Base-by-base conservation (phyloP, 805 yeast genomes). In the Lipomyces sp. region DNA sequence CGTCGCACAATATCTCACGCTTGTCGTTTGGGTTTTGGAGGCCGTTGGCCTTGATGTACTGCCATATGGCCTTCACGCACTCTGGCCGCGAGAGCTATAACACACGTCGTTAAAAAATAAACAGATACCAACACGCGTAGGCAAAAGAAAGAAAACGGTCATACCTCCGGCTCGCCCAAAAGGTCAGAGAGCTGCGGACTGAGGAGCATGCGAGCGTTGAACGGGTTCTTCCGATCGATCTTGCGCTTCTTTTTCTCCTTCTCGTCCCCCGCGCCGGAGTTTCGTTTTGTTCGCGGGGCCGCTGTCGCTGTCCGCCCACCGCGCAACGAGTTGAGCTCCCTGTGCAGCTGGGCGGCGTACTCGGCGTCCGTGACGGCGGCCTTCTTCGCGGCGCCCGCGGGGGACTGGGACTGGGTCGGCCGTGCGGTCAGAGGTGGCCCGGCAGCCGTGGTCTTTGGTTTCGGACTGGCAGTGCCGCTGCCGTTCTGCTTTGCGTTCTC, bases 1-100 rank as follows among this genome's bases (percentile, higher is more conserved):
- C 84, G 60, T 83, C 88, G 61, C 87, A 83, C 2, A 78, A 16
- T 4, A 86, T 81, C 49, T 79, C 80, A 46, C 91, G 71, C 55
- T 76, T 74, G 65, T 86, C 86, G 1, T 70, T 61, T 1, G 89
- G 85, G 55, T 84, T 79, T 63, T 86, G 95, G 28, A 86, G 66
- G 26, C 77, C 65, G 52, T 83, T 63, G 10, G 65, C 76, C 60
- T 81, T 82, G 49, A 87, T 84, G 65, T 87, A 79, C 13, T 72
- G 76, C 95, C 95, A 86, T 4, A 85, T 64, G 40, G 67, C 67
- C 55, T 83, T 83, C 8, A 84, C 89, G 16, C 84, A 81, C 63
- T 83, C 83, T 0, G 91, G 81, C 58, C 95, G 69, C 2, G 90
- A 74, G 38, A 79, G 62, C 47, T 56, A 18, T n/a, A 7, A 16